Evolutionary conservation across 352 stramenopile species (phyloP).

Genomic region (Phytopythium montanum): DNA sequence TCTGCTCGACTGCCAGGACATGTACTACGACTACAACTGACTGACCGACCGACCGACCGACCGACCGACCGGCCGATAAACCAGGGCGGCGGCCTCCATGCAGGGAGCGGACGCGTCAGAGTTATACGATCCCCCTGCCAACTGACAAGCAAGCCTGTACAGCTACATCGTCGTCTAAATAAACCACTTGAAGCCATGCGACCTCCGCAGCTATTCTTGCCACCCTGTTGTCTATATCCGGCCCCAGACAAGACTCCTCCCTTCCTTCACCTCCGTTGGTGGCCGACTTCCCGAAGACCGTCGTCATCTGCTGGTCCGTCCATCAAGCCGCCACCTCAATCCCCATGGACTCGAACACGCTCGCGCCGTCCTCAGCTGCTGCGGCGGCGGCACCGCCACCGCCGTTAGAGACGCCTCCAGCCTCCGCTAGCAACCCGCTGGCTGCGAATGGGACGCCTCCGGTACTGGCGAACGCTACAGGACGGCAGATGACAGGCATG

Average conservation of each 20-base stretch:
- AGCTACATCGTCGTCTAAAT: constrained; percentile 5
- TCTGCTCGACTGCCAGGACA: constrained; percentile 59
- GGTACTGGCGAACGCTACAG: background rate
- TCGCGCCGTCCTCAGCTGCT: background rate
- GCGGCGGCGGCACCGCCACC: background rate
- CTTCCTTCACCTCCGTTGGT: background rate
- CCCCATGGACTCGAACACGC: background rate
- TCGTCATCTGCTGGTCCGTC: too few species aligned
- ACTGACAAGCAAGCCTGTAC: constrained; percentile 2
- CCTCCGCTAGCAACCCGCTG: background rate
- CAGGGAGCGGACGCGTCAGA: background rate
- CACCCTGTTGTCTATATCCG: too few species aligned
- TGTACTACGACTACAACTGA: constrained; percentile 30
- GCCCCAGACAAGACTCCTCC: too few species aligned
- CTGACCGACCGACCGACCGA: background rate
- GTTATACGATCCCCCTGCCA: background rate
- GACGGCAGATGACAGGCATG: constrained; percentile 29
- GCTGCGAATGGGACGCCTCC: background rate
- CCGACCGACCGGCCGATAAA: too few species aligned
- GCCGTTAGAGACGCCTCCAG: background rate
- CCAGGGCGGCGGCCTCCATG: background rate
- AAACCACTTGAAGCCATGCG: background rate
- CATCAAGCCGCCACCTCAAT: background rate
- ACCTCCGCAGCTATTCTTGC: background rate
- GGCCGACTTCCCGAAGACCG: background rate